Base-by-base conservation (phyloP, 371 early-diverging fungal genomes). In the Cokeromyces recurvatus region DNA sequence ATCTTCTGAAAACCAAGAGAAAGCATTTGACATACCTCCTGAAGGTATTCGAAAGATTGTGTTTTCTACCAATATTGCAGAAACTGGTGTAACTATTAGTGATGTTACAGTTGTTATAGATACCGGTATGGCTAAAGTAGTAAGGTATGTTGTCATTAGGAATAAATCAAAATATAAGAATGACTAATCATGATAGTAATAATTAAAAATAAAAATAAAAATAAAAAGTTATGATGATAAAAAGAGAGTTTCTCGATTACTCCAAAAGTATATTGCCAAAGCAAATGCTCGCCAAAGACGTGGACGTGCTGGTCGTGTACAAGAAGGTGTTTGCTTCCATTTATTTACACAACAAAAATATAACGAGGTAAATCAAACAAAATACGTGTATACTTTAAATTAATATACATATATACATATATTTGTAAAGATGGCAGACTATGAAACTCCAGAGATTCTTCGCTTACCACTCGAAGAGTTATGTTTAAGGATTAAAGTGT, bases 101-200 rank as follows among this genome's bases (percentile, higher is more conserved):
- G 95, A 93, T 60, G 86, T 96, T 11, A 92, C 91, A 0, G 82
- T 88, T 45, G 98, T 98, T 0, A 84, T 99, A 44, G 99, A 99
- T 64, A 74, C 87, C 1, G 98, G 97, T 15, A 80, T 89, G 66
- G 82, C 87, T 4, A 97, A 94, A 47, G 83, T 86, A 32, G 71
- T 86, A 15, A 73, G 73, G 67, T 85, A 68, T 48, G 48, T n/a
- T n/a, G n/a, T n/a, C n/a, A n/a, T n/a, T n/a, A n/a, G n/a, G n/a
- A n/a, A n/a, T n/a, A n/a, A n/a, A n/a, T n/a, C n/a, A n/a, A n/a
- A n/a, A n/a, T n/a, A n/a, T n/a, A n/a, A n/a, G n/a, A n/a, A n/a
- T n/a, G n/a, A n/a, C n/a, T n/a, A n/a, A n/a, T n/a, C n/a, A n/a
- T n/a, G n/a, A n/a, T n/a, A n/a, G n/a, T n/a, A n/a, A n/a, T n/a